Base-by-base conservation (phyloP, 352 stramenopile genomes). In the Globisporangium radiosum region DNA sequence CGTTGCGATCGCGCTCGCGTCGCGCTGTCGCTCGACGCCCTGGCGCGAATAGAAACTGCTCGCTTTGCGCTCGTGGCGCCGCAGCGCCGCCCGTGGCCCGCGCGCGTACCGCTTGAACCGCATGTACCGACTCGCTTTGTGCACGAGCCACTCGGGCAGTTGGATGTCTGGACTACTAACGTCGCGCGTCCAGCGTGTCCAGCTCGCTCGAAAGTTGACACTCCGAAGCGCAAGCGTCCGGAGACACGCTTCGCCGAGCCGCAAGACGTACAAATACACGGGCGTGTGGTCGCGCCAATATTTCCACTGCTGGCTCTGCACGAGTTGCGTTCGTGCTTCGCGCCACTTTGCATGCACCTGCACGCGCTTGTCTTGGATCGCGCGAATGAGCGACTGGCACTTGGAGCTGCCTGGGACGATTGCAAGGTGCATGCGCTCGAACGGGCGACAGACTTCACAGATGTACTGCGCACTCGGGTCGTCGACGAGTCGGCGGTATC, bases 41-140 rank as follows among this genome's bases (percentile, higher is more conserved):
- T 87, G 75, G 54, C 88, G 81, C 0, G 84, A 91, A 55, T 92
- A 91, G 42, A 92, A 93, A 37, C 81, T 85, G n/a, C 71, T 73
- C 0, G 75, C 72, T 63, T 93, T 95, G 4, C 84, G 77, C 37
- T 71, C 59, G 15, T 77, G 63, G 25, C 85, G 83, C 1, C 86
- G 73, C 3, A 65, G 54, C 1, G 84, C 71, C 9, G 78, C 81
- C 36, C 78, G 74, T 19, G 86, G 86, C 11, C 82, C 86, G 54
- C 86, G 73, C 7, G 82, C 69, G 47, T 95, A 95, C 5, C 86
- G 69, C 62, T 95, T 95, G 59, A 92, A 92, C 0, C 86, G 83
- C 60, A 94, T 57, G 50, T 95, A 95, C 3, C 86, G 77, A 43
- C 80, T 83, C 4, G 86, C 86, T 56, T 91, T 91, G 10, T 86